Base-by-base conservation (phyloP, 2,329 filamentous ascomycete species). In the Fusarium nygamai region DNA sequence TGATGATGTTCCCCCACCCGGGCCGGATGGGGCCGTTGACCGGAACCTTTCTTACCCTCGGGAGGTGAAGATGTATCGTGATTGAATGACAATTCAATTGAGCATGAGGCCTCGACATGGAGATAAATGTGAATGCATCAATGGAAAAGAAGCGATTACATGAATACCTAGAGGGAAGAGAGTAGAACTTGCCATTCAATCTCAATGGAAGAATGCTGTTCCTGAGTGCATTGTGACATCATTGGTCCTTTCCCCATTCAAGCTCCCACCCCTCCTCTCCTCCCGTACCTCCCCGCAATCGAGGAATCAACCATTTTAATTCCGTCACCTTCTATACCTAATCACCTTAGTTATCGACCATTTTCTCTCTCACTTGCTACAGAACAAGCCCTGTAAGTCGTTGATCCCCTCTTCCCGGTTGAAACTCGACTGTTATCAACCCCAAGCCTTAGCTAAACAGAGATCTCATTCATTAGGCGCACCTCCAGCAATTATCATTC, bases 241-340 rank as follows among this genome's bases (percentile, higher is more conserved):
- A 74, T 62, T 72, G 41, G 61, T 51, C 63, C 46, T 44, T 61
- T 48, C 41, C n/a, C 46, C 27, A 24, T 56, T n/a, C 20, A 19
- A 69, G 59, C 69, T 68, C 36, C 56, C 65, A 50, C 71, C 67
- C 63, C 63, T 74, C 60, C 56, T 57, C 71, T 74, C 64, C 51
- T 60, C 68, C 67, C 63, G 47, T 72, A 29, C 64, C 56, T 61
- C 72, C 72, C 72, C 72, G 41, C 72, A 71, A 36, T 61, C 51
- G 29, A 46, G 50, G 51, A 60, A 64, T 62, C 48, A 47, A 14
- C 53, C 24, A 43, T 46, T 36, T 70, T 60, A 41, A 39, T 58
- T 48, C 63, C 61, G 34, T 43, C 44, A 51, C 34, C 38, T 54
- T 56, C 27, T 58, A 22, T 33, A 36, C 8, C 14, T 13, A 39